Conservation (phyloP, 2,329 filamentous ascomycete species). For the Cercospora zeina region DNA sequence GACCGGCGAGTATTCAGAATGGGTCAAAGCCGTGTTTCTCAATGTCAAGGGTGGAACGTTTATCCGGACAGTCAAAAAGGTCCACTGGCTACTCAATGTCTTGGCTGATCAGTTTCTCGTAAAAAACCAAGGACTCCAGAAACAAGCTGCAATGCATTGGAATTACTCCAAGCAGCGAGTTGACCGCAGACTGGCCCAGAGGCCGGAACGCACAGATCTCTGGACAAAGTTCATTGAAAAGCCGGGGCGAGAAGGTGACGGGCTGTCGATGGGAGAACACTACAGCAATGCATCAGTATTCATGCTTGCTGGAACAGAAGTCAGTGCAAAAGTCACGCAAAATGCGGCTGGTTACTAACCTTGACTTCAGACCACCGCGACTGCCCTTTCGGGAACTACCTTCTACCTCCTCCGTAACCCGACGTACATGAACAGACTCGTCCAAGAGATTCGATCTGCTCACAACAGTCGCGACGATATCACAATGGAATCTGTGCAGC, state of each 20-base stretch:
- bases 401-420: slow-evolving; percentile 41
- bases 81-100: slow-evolving; percentile 15
- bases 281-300: slow-evolving; percentile 38
- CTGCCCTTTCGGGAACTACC: slow-evolving; percentile 38
- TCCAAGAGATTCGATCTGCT: slow-evolving; percentile 40
- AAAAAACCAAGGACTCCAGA: slow-evolving; percentile 24
- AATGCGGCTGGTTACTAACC: not conserved
- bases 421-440: slow-evolving; percentile 35
- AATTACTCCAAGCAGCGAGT: slow-evolving; percentile 31
- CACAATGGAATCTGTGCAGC: slow-evolving; percentile 36
- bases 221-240: slow-evolving; percentile 33
- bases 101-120: slow-evolving; percentile 21
- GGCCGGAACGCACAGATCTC: slow-evolving; percentile 31
- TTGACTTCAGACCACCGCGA: slow-evolving; percentile 39
- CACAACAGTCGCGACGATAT: slow-evolving; percentile 42
- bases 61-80: slow-evolving; percentile 17
- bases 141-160: slow-evolving; percentile 26
- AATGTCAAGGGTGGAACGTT: not conserved
- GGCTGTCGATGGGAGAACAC: slow-evolving; percentile 37
- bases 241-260: slow-evolving; percentile 1
- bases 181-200: slow-evolving; percentile 31
- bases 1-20: slow-evolving; percentile 25
- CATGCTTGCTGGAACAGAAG: slow-evolving; percentile 42
- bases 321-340: not conserved
- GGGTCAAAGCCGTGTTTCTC: slow-evolving; percentile 21